Conservation (phyloP, 1,284 basidiomycete species). For the Moesziomyces antarcticus region DNA sequence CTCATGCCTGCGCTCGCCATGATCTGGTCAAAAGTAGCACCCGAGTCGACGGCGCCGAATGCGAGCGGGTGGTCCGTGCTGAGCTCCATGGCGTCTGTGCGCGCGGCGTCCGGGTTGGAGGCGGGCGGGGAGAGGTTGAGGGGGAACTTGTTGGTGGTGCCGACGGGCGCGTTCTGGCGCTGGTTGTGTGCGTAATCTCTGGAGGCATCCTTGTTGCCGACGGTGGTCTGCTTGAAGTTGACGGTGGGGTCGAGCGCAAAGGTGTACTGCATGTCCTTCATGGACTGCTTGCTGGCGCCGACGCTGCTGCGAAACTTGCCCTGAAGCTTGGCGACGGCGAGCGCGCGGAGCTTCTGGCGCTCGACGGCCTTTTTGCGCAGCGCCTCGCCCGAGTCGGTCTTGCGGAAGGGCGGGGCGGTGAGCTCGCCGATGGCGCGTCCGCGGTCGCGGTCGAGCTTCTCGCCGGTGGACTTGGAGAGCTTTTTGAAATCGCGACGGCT, state of each 20-base stretch:
- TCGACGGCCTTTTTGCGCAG: constrained; percentile 45
- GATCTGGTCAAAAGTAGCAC: constrained; percentile 33
- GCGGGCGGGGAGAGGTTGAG: constrained; percentile 29
- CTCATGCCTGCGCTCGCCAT: constrained; percentile 29
- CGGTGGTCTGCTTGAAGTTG: constrained; percentile 47
- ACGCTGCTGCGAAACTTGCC: constrained; percentile 31
- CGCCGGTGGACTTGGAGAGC: constrained; percentile 43
- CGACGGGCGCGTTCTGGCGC: constrained; percentile 32
- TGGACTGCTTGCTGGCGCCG: constrained; percentile 29
- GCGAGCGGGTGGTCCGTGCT: constrained; percentile 9
- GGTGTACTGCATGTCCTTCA: constrained; percentile 47
- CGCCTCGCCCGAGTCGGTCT: constrained; percentile 47
- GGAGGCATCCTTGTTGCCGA: constrained; percentile 36
- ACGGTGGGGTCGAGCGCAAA: constrained; percentile 42
- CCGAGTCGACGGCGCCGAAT: constrained; percentile 11
- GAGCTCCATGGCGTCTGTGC: constrained; percentile 19
- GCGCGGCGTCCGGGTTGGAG: constrained; percentile 8
- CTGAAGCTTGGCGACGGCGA: constrained; percentile 46
- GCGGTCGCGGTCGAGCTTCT: constrained; percentile 52
- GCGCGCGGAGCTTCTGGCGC: constrained; percentile 42
- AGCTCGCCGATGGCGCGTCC: constrained; percentile 44
- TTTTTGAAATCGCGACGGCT: constrained; percentile 42
- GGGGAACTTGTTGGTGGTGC: constrained; percentile 44
- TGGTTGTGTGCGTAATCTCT: constrained; percentile 29
- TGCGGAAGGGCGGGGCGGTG: constrained; percentile 47